phyloP scores from a whole-genome alignment of 1,284 basidiomycete species.

The Ustilago curta region DNA sequence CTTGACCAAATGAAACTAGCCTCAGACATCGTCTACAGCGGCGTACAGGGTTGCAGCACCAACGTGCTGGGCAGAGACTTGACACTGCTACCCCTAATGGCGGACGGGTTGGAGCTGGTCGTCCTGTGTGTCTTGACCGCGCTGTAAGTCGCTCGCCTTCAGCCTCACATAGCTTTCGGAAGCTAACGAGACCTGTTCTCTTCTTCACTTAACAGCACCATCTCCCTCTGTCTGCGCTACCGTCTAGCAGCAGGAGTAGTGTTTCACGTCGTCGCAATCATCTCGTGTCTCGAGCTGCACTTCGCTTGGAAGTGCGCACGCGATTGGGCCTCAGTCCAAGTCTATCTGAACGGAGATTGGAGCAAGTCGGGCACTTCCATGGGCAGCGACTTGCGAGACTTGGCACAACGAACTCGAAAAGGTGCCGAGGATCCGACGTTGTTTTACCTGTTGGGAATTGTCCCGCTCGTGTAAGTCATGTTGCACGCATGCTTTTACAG shows the following conservation, averaged over 20 bases:
- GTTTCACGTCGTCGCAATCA: constrained; percentile 23
- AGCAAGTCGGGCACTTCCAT: not conserved
- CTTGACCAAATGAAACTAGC: constrained; percentile 15
- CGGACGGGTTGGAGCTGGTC: constrained; percentile 22
- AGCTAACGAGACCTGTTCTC: not conserved
- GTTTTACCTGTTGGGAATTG: constrained; percentile 37
- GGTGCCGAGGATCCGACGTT: constrained; percentile 25
- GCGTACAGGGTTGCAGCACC: constrained; percentile 13
- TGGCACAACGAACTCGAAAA: constrained; percentile 15
- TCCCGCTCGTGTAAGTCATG: constrained; percentile 37
- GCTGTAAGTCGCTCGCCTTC: constrained; percentile 16
- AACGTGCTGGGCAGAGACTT: constrained; percentile 24
- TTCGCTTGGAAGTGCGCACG: constrained; percentile 36
- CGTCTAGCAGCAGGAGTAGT: constrained; percentile 14
- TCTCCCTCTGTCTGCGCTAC: constrained; percentile 26
- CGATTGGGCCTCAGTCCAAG: constrained; percentile 34
- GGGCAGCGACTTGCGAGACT: constrained; percentile 1
- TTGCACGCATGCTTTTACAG: not conserved
- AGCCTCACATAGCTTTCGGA: too few relatives aligned
- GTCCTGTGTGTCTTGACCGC: constrained; percentile 22
- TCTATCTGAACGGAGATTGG: constrained; percentile 29
- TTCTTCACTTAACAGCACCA: not conserved
- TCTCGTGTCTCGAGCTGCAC: constrained; percentile 29
- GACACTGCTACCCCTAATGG: constrained; percentile 36
- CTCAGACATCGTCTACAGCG: not conserved